Conservation (phyloP, 805 yeast genomes). For the Saccharomycopsis amapae region DNA sequence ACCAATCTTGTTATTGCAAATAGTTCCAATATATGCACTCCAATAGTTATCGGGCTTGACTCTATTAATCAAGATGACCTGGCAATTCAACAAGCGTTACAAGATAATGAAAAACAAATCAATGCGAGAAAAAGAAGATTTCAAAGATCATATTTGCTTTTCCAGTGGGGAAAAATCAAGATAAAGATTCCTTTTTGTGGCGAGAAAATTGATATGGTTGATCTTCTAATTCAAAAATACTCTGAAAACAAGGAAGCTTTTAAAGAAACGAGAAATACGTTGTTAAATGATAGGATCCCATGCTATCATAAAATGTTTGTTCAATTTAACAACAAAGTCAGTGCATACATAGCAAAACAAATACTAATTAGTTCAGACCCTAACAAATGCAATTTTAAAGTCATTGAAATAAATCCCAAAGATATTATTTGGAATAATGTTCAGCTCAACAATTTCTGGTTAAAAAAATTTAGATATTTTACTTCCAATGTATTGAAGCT, state of each 20-base stretch:
- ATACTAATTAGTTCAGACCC: slow-evolving; percentile 39
- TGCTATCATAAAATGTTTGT: slow-evolving; percentile 46
- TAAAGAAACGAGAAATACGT: background rate
- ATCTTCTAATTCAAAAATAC: slow-evolving; percentile 4
- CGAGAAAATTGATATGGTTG: slow-evolving; percentile 1
- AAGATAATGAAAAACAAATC: background rate
- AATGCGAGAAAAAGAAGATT: background rate
- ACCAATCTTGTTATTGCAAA: background rate
- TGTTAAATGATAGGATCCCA: slow-evolving; percentile 12
- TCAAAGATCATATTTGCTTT: background rate
- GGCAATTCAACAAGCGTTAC: too few relatives aligned
- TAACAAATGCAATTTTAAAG: slow-evolving; percentile 36
- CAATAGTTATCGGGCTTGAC: too few relatives aligned
- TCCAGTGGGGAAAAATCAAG: background rate
- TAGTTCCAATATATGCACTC: background rate
- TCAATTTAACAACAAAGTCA: slow-evolving; percentile 47
- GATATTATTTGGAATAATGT: slow-evolving; percentile 72
- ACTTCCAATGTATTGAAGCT: slow-evolving; percentile 41
- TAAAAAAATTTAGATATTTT: slow-evolving; percentile 33
- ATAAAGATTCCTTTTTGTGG: background rate
- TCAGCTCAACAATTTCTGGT: slow-evolving; percentile 31
- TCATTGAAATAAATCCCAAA: slow-evolving; percentile 51
- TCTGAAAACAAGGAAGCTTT: slow-evolving; percentile 8
- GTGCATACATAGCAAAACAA: slow-evolving; percentile 62
- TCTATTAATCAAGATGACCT: too few relatives aligned